A percentile compares a stretch with the other conserved stretches of the same genome.
Conservation (phyloP, 768 basidiomycete species). For the Phaffia tasmanica region DNA sequence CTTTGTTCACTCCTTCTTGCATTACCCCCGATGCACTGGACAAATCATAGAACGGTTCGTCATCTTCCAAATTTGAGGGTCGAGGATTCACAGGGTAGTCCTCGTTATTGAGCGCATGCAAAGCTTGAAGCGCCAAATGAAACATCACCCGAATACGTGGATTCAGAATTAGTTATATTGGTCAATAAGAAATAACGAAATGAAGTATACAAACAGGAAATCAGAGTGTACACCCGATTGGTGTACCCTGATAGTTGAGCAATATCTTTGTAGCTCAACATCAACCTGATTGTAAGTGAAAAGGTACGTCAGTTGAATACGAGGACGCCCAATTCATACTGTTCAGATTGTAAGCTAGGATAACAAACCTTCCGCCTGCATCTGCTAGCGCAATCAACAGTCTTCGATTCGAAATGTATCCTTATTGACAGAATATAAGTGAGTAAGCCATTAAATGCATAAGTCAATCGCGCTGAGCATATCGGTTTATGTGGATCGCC, state of each 20-base stretch:
- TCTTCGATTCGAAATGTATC: constrained; percentile 86
- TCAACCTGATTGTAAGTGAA: constrained; percentile 41
- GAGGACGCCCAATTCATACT: no score
- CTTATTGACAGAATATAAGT: constrained; percentile 34
- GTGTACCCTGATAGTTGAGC: constrained; percentile 92
- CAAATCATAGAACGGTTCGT: constrained; percentile 50
- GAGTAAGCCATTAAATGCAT: no score
- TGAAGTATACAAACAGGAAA: constrained; percentile 45
- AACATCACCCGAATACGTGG: neutral
- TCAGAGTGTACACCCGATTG: constrained; percentile 71
- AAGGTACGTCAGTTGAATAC: no score
- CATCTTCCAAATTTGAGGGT: constrained; percentile 36
- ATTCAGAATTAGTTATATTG: neutral
- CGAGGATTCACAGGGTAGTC: constrained; percentile 44
- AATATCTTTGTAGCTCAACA: constrained; percentile 57
- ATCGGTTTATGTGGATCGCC: no score
- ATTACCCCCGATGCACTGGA: constrained; percentile 50
- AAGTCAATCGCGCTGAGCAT: no score
- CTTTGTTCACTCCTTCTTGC: constrained; percentile 44
- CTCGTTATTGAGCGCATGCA: constrained; percentile 54
- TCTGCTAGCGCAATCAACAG: constrained; percentile 89
- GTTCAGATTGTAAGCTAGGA: no score
- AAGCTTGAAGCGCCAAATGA: constrained; percentile 33
- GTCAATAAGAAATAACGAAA: neutral
- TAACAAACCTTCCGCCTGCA: constrained; percentile 60